phyloP scores from a whole-genome alignment of 441 rosid genomes.

The Jatropha multifida region DNA sequence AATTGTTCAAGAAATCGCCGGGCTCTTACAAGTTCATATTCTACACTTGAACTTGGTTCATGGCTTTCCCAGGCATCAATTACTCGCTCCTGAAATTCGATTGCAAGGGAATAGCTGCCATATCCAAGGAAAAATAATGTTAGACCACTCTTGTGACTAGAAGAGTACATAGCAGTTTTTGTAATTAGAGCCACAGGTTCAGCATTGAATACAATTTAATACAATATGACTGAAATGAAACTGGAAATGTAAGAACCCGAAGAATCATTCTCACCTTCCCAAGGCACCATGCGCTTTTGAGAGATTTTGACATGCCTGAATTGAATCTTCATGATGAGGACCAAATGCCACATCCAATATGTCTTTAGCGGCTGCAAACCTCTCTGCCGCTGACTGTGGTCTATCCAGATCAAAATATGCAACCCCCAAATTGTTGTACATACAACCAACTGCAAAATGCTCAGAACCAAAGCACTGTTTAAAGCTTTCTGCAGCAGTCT shows the following conservation, averaged over 20 bases:
- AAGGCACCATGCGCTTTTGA: conserved; percentile 76
- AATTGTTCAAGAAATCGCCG: conserved; percentile 52
- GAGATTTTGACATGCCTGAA: conserved; percentile 89
- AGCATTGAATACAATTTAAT: not conserved
- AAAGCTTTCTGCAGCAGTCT: conserved; percentile 79
- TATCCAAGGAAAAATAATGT: conserved; percentile 14
- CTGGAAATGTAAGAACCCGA: not conserved
- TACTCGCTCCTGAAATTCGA: conserved; percentile 80
- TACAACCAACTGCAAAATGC: conserved; percentile 90
- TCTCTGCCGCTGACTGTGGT: conserved; percentile 91
- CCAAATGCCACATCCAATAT: conserved; percentile 92
- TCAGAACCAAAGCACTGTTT: conserved; percentile 87
- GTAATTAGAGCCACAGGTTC: conserved; percentile 7
- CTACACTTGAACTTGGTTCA: conserved; percentile 54
- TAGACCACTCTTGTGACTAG: not conserved
- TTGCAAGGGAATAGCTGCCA: conserved; percentile 74
- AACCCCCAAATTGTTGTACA: conserved; percentile 89
- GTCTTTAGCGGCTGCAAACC: conserved; percentile 92
- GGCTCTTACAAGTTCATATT: conserved; percentile 71
- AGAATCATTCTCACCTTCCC: conserved; percentile 59
- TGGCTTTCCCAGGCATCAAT: conserved; percentile 89
- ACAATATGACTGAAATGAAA: conserved; percentile 8
- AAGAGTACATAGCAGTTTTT: not conserved
- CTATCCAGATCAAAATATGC: conserved; percentile 90
- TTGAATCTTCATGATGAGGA: conserved; percentile 82